Conservation (phyloP, 2,329 filamentous ascomycete genomes). For the Colletotrichum abscissum region DNA sequence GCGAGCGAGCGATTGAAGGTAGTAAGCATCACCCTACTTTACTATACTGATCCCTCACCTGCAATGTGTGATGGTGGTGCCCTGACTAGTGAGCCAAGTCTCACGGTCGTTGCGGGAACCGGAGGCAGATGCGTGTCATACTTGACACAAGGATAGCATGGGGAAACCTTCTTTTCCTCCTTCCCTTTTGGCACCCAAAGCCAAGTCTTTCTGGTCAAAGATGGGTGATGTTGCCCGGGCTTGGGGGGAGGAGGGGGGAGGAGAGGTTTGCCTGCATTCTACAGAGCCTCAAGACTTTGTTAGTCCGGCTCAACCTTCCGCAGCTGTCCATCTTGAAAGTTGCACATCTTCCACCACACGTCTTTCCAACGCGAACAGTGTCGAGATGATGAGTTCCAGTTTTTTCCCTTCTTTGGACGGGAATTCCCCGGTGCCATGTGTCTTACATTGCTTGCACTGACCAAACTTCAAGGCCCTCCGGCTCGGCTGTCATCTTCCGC, state of each 20-base stretch:
- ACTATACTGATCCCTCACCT: not conserved
- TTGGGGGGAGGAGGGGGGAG: not conserved
- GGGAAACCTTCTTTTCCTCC: not conserved
- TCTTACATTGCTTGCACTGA: no score
- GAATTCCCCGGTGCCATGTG: not conserved
- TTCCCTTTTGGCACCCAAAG: not conserved
- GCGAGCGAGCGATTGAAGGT: not conserved
- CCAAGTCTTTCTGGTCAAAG: not conserved
- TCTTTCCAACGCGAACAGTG: not conserved
- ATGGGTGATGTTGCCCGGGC: not conserved
- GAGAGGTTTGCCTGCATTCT: not conserved
- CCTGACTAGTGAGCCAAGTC: not conserved
- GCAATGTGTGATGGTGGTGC: not conserved
- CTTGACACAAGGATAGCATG: not conserved
- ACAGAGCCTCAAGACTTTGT: not conserved
- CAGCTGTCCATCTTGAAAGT: no score
- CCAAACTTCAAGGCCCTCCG: not conserved
- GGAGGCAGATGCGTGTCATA: slow-evolving; percentile 3
- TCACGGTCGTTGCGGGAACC: not conserved
- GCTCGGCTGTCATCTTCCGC: not conserved
- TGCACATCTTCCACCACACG: not conserved
- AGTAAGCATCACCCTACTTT: not conserved
- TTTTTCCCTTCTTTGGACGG: not conserved
- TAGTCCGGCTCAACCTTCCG: not conserved
- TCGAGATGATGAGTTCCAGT: not conserved